Evolutionary conservation across 352 stramenopile species (phyloP), one percentile per base, ranked within the genome.

Genomic region (Globisporangium cylindrosporum): DNA sequence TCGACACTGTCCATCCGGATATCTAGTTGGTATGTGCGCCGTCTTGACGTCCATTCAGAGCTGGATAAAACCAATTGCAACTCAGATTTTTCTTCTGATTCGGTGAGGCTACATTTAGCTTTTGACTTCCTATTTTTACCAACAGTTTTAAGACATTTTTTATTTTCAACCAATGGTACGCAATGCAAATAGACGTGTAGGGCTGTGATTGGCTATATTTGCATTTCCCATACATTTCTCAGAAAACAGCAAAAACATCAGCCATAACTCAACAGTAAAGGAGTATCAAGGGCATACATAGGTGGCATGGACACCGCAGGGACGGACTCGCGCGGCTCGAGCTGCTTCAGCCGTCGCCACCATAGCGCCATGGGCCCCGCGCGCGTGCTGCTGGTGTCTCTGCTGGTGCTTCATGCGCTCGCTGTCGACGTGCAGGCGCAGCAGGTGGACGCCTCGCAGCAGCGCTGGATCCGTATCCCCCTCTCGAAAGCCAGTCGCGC

Each of bases 391-490:
- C 32, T 49, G 61, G 6, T 59, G 9, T 29, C 27, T 34, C 4
- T 49, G 48, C 49, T 67, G 29, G 14, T 1, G 15, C 22, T 57
- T 9, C 48, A 60, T 1, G 49, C 14, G n/a, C 60, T 66, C 20
- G 29, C 60, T 36, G 48, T 15, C 15, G 22, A 58, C 25, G 20
- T 18, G 15, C 18, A 34, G 29, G 48, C 49, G 29, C 25, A 25
- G 29, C 25, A 25, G 29, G 3, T 9, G 15, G 10, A 14, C 27
- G 14, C 3, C 3, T n/a, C 20, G 14, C 29, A 18, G 48, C 46
- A 66, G 46, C 27, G 24, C 20, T 68, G 63, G 63, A 59, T 80
- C 22, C 71, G 73, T 53, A 73, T 78, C 18, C 71, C 74, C 2
- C 58, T 80, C 48, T 65, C 56, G 43, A 64, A 57, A n/a, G 32